These are phyloP conservation scores for Anthracocystis panici-leucophaei DNA, from an alignment of 1,284 basidiomycete species.

Conservation along the genomic window DNA sequence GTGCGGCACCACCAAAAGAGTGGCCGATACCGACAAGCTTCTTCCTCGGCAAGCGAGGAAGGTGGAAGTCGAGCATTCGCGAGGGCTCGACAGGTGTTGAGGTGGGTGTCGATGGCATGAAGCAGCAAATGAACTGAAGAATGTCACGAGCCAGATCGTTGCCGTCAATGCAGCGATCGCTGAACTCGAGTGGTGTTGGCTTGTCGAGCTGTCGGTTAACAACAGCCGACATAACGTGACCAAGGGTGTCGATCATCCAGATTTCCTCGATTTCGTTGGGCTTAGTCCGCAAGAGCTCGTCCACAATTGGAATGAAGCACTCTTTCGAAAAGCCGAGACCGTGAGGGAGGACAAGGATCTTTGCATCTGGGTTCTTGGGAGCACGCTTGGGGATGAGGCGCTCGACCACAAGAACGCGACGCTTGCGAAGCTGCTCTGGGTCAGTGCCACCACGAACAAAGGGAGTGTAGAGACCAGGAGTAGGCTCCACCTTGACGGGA, in stretches of 20 bases:
- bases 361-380: constrained; percentile 35
- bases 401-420: constrained; percentile 42
- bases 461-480: constrained; percentile 43
- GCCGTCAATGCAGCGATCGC: constrained; percentile 50
- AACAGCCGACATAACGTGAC: constrained; percentile 46
- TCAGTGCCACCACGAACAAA: constrained; percentile 42
- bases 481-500: constrained; percentile 45
- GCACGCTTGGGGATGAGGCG: constrained; percentile 40
- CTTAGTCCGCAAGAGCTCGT: constrained; percentile 37
- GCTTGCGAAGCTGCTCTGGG: constrained; percentile 43
- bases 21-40: constrained; percentile 49
- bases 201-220: constrained; percentile 50
- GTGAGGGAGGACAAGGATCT: constrained; percentile 45
- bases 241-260: constrained; percentile 51
- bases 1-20: constrained; percentile 45
- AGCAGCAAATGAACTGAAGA: constrained; percentile 51
- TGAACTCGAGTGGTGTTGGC: constrained; percentile 40
- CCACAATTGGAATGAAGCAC: constrained; percentile 42
- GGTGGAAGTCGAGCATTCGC: constrained; percentile 45
- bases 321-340: constrained; percentile 51
- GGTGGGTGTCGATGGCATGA: constrained; percentile 39
- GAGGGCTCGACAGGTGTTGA: constrained; percentile 40
- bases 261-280: constrained; percentile 45
- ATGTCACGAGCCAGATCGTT: constrained; percentile 49
- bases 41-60: constrained; percentile 42